Evolutionary conservation across 768 basidiomycete species (phyloP).

Genomic region (Boletus reticuloceps): DNA sequence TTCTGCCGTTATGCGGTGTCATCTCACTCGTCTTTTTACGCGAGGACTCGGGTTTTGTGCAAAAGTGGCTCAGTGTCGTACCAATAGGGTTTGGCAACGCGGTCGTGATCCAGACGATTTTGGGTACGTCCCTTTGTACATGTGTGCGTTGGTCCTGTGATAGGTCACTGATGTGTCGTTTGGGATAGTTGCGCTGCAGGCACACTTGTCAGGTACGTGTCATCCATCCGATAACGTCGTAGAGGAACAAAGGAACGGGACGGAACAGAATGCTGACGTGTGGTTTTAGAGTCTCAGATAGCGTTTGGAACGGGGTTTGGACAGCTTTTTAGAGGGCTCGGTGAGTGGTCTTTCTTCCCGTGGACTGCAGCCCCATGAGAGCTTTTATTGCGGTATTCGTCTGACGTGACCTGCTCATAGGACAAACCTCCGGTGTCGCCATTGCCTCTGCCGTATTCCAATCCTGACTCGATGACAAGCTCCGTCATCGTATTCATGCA

Average conservation of each 20-base stretch:
- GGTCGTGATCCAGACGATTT: constrained; percentile 7
- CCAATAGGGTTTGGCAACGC: constrained; percentile 1
- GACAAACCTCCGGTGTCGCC: constrained; percentile 22
- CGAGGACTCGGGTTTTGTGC: constrained; percentile 21
- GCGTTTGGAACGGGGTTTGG: constrained; percentile 23
- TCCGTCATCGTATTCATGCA: constrained; percentile 10
- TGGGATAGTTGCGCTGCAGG: background rate
- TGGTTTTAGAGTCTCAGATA: constrained; percentile 13
- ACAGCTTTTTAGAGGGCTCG: constrained; percentile 21
- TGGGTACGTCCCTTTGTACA: background rate
- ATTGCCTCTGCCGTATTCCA: constrained; percentile 24
- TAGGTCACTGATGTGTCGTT: background rate
- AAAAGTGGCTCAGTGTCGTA: constrained; percentile 19
- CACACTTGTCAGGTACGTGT: background rate
- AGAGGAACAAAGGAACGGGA: too few species aligned
- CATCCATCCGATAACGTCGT: too few species aligned
- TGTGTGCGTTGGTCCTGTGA: background rate
- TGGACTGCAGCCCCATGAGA: background rate
- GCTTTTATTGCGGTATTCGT: too few species aligned
- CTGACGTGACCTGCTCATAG: background rate
- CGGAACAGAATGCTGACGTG: background rate
- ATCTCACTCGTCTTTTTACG: constrained; percentile 32
- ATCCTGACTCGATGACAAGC: constrained; percentile 12
- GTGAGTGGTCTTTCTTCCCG: background rate
- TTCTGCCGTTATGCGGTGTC: constrained; percentile 45